Percentiles rank a stretch among this genome's conserved stretches.
Evolutionary conservation across 2,329 filamentous ascomycete genomes (phyloP).

Genomic region (Diaporthe citri): DNA sequence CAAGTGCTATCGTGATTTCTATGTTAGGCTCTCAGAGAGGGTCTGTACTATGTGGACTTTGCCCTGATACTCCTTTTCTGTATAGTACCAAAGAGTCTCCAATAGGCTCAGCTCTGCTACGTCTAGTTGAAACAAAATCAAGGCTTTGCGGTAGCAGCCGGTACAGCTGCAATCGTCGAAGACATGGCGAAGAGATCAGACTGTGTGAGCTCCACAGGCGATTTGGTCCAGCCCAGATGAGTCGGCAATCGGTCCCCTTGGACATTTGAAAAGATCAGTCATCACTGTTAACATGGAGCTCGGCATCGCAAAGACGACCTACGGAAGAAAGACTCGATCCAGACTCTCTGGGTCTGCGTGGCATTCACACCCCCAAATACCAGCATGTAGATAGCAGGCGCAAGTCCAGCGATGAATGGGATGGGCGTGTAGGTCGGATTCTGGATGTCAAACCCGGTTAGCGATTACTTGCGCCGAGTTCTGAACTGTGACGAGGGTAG

Average conservation of each 20-base stretch:
- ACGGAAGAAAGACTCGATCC: constrained; percentile 43
- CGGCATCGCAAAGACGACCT: background rate
- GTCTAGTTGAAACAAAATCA: background rate
- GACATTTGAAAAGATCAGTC: background rate
- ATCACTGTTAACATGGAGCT: background rate
- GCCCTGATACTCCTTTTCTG: background rate
- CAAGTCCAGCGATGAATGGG: background rate
- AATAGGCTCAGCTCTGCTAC: too few relatives aligned
- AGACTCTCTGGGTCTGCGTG: constrained; percentile 41
- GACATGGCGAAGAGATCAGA: constrained; percentile 13
- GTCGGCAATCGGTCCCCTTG: constrained; percentile 19
- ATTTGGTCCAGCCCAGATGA: constrained; percentile 26
- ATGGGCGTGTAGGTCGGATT: constrained; percentile 8
- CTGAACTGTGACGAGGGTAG: too few relatives aligned
- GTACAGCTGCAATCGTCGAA: constrained; percentile 18
- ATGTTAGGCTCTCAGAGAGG: background rate
- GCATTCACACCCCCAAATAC: constrained; percentile 41
- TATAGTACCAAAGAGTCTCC: background rate
- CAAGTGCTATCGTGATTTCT: background rate
- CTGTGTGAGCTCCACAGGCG: constrained; percentile 11
- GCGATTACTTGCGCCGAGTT: background rate
- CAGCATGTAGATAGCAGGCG: constrained; percentile 43
- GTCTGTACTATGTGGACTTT: background rate
- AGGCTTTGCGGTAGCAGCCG: background rate
- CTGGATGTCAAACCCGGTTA: background rate